phyloP scores from a whole-genome alignment of 495 filamentous ascomycete species.

The Penicillium cosmopolitanum region DNA sequence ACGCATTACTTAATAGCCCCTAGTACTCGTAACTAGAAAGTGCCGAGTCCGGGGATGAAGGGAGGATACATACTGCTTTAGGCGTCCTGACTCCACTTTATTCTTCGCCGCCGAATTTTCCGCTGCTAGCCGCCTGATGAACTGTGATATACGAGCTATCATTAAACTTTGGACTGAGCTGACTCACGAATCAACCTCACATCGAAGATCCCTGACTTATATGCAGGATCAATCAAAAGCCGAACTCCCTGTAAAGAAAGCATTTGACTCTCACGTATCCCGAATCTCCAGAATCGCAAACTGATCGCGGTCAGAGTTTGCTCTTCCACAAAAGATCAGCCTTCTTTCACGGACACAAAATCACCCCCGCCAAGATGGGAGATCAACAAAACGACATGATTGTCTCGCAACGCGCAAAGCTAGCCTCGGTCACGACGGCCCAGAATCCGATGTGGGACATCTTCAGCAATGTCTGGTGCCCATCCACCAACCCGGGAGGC shows the following conservation, averaged over 20 bases:
- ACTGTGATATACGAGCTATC: not conserved
- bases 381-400: not conserved
- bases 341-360: no score
- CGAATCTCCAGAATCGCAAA: no score
- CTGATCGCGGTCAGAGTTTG: no score
- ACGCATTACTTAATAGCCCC: no score
- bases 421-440: slow-evolving; percentile 12
- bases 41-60: no score
- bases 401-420: slow-evolving; percentile 28
- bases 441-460: slow-evolving; percentile 33
- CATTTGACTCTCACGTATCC: no score
- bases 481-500: slow-evolving; percentile 34
- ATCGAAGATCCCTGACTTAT: not conserved
- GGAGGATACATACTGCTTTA: no score
- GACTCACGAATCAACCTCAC: not conserved
- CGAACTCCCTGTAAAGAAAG: not conserved
- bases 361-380: not conserved
- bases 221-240: not conserved
- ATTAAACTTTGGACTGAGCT: not conserved
- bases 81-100: not conserved
- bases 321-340: no score
- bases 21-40: no score
- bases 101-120: not conserved
- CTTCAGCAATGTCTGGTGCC: slow-evolving; percentile 28
- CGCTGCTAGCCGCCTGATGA: not conserved